These are phyloP conservation scores for Austropuccinia psidii DNA, from an alignment of 1,284 basidiomycete species.

Conservation along the genomic window DNA sequence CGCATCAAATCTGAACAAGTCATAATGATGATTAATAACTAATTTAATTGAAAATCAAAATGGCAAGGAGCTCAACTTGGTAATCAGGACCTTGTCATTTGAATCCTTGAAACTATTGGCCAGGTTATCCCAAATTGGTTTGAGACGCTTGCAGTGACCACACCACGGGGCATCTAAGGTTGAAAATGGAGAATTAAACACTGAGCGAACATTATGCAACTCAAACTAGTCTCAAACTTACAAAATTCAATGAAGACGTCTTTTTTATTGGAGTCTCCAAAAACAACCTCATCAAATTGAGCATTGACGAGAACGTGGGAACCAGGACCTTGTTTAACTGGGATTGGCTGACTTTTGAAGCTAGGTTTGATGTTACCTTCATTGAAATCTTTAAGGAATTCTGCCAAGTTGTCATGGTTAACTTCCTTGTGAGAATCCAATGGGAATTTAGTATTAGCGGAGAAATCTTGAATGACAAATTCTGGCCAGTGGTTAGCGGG, in stretches of 20 bases:
- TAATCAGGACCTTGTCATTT: constrained; percentile 70
- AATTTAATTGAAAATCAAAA: constrained; percentile 10
- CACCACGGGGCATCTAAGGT: constrained; percentile 85
- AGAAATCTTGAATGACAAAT: constrained; percentile 85
- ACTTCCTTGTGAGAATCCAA: constrained; percentile 62
- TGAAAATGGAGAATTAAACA: neutral
- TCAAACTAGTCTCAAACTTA: neutral
- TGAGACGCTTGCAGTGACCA: constrained; percentile 77
- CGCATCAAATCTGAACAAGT: constrained; percentile 90
- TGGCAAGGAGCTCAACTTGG: constrained; percentile 7
- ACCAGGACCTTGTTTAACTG: constrained; percentile 69
- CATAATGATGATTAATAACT: constrained; percentile 34
- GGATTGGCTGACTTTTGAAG: constrained; percentile 85
- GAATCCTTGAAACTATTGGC: constrained; percentile 71
- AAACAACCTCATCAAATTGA: constrained; percentile 71
- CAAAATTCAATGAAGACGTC: constrained; percentile 85
- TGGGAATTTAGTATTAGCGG: constrained; percentile 81
- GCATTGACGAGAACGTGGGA: constrained; percentile 81
- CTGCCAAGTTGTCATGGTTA: constrained; percentile 54
- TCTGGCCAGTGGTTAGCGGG: constrained; percentile 76
- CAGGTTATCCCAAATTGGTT: constrained; percentile 86
- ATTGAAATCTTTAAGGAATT: constrained; percentile 62
- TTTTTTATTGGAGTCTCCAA: constrained; percentile 67
- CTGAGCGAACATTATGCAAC: neutral
- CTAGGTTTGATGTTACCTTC: constrained; percentile 68